Conservation (phyloP, 768 basidiomycete genomes). For the Sporobolomyces phaffii region DNA sequence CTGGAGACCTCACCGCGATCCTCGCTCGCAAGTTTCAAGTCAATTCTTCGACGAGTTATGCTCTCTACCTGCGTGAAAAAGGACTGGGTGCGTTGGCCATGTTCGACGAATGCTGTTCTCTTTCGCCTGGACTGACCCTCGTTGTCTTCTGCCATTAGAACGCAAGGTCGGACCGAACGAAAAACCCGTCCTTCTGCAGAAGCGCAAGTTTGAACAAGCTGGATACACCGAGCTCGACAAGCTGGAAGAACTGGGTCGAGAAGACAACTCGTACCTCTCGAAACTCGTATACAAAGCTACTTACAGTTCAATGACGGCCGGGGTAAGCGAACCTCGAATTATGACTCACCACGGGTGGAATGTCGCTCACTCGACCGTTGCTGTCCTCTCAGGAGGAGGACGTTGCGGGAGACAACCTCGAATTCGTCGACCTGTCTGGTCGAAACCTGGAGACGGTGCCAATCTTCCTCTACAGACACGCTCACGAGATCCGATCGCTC, state of each 20-base stretch:
- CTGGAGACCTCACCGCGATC: constrained; percentile 59
- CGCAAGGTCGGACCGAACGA: constrained; percentile 75
- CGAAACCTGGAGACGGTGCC: constrained; percentile 81
- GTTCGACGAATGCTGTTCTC: constrained; percentile 42
- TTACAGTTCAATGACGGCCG: constrained; percentile 15
- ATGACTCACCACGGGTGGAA: constrained; percentile 49
- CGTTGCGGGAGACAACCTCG: constrained; percentile 62
- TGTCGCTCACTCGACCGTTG: not conserved
- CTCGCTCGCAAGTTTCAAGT: constrained; percentile 58
- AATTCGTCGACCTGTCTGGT: constrained; percentile 72
- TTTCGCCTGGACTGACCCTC: not conserved
- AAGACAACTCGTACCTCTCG: constrained; percentile 75
- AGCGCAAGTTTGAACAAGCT: constrained; percentile 75
- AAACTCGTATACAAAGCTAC: constrained; percentile 75
- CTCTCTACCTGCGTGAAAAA: constrained; percentile 54
- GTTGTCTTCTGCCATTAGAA: constrained; percentile 52
- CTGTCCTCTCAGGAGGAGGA: constrained; percentile 57
- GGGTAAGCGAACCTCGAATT: not conserved
- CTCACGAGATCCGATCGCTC: constrained; percentile 73
- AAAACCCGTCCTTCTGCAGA: constrained; percentile 74
- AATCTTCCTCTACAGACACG: constrained; percentile 73
- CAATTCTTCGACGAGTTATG: constrained; percentile 22
- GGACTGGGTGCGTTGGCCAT: constrained; percentile 51
- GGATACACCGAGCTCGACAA: constrained; percentile 78
- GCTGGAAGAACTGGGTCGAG: constrained; percentile 65